These are phyloP conservation scores for Aspergillus sparsus DNA, from an alignment of 495 filamentous ascomycete species.

Conservation along the genomic window DNA sequence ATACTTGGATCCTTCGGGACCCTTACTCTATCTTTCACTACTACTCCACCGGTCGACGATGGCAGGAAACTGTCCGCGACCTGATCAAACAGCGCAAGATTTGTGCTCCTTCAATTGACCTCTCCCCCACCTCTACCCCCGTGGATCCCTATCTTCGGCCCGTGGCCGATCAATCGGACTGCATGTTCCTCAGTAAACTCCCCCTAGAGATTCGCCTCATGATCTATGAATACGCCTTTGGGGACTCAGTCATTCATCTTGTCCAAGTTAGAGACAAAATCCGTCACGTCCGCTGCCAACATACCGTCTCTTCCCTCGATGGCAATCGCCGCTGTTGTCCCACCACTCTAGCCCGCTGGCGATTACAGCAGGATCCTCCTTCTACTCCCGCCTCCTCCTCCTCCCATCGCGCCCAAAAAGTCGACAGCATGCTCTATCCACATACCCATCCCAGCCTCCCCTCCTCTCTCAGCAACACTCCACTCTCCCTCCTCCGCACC, in stretches of 20 bases:
- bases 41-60: constrained; percentile 43
- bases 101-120: constrained; percentile 32
- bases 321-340: constrained; percentile 45
- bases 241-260: constrained; percentile 43
- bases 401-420: not conserved
- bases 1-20: constrained; percentile 48
- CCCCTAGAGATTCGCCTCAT: constrained; percentile 58
- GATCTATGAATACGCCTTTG: constrained; percentile 56
- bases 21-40: constrained; percentile 51
- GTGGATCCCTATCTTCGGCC: constrained; percentile 24
- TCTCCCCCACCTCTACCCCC: constrained; percentile 8
- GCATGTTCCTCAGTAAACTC: constrained; percentile 33
- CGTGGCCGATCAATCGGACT: constrained; percentile 27
- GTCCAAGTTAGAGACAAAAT: constrained; percentile 46
- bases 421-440: constrained; percentile 38
- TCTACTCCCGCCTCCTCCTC: not conserved
- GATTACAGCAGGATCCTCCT: constrained; percentile 23
- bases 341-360: constrained; percentile 41
- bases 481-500: constrained; percentile 38
- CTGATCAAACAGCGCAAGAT: constrained; percentile 44
- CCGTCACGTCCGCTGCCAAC: constrained; percentile 40
- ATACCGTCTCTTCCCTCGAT: constrained; percentile 27
- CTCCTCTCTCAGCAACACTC: constrained; percentile 25
- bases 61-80: constrained; percentile 44
- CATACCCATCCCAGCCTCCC: constrained; percentile 41